These are phyloP conservation scores for Trichoderma atrobrunneum DNA, from an alignment of 2,329 filamentous ascomycete genomes.

Conservation along the genomic window DNA sequence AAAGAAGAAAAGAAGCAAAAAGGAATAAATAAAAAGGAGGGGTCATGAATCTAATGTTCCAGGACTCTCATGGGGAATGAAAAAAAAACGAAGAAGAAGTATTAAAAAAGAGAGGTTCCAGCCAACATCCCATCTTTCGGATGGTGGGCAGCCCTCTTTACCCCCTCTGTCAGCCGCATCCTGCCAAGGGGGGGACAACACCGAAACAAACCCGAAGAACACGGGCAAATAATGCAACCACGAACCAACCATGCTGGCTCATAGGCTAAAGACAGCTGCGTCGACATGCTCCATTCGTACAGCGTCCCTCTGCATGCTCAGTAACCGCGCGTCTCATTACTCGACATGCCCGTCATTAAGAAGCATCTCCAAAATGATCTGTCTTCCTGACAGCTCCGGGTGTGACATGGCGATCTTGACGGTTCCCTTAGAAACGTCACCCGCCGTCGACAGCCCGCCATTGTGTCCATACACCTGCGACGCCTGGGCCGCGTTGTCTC, in stretches of 20 bases:
- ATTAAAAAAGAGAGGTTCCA: background rate
- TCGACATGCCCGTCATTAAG: slow-evolving; percentile 80
- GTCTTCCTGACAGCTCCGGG: slow-evolving; percentile 77
- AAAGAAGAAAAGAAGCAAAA: background rate
- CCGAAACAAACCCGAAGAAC: background rate
- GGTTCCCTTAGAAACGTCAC: slow-evolving; percentile 61
- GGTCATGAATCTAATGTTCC: background rate
- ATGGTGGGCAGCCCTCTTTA: background rate
- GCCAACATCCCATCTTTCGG: background rate
- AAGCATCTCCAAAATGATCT: slow-evolving; percentile 88
- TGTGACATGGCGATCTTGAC: slow-evolving; percentile 96
- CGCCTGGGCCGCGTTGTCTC: slow-evolving; percentile 41
- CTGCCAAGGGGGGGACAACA: background rate
- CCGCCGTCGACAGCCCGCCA: slow-evolving; percentile 36
- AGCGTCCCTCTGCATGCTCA: background rate
- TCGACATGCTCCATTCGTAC: background rate
- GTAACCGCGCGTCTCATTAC: slow-evolving; percentile 19
- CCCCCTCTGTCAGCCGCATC: background rate
- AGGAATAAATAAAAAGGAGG: background rate
- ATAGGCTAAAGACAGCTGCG: background rate
- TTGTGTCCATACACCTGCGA: slow-evolving; percentile 36
- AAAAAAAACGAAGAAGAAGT: background rate
- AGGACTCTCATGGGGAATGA: background rate
- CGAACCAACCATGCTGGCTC: background rate
- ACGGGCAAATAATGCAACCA: background rate